Evolutionary conservation across 345 rosid species (phyloP).

Genomic region (Turnera subulata): DNA sequence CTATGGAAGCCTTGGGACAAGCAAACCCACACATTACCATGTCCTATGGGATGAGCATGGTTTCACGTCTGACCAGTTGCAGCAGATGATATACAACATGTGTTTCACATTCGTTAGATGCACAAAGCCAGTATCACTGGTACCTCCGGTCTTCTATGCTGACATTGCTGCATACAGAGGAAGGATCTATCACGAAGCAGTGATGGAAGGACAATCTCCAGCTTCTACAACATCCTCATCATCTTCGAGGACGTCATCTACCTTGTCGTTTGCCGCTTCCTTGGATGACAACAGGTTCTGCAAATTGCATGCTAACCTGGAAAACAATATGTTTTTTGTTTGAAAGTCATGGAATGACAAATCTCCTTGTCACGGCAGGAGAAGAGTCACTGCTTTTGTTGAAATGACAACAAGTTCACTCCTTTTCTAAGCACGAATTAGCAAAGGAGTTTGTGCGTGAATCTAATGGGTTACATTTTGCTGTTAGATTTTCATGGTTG

Average conservation of each 20-base stretch:
- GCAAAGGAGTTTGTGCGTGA: constrained; percentile 69
- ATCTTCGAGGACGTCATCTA: constrained; percentile 36
- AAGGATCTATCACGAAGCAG: constrained; percentile 60
- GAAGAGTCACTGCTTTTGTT: constrained; percentile 1
- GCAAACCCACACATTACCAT: constrained; percentile 84
- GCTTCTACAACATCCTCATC: constrained; percentile 38
- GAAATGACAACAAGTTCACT: constrained; percentile 35
- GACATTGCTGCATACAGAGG: constrained; percentile 83
- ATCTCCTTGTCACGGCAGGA: neutral
- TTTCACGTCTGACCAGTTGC: constrained; percentile 59
- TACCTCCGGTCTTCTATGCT: constrained; percentile 83
- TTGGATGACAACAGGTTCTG: constrained; percentile 36
- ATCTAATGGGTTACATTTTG: constrained; percentile 40
- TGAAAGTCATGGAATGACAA: constrained; percentile 22
- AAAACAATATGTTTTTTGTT: constrained; percentile 68
- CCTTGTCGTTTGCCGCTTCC: constrained; percentile 33
- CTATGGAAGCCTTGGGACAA: constrained; percentile 71
- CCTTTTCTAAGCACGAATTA: constrained; percentile 24
- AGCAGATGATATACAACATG: constrained; percentile 67
- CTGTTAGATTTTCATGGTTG: neutral
- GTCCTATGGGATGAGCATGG: constrained; percentile 69
- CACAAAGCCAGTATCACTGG: constrained; percentile 77
- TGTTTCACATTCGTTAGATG: constrained; percentile 88
- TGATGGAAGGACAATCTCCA: constrained; percentile 39
- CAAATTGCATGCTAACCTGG: constrained; percentile 56